Base-by-base conservation (phyloP, 2,329 filamentous ascomycete genomes). In the Apiospora arundinis region DNA sequence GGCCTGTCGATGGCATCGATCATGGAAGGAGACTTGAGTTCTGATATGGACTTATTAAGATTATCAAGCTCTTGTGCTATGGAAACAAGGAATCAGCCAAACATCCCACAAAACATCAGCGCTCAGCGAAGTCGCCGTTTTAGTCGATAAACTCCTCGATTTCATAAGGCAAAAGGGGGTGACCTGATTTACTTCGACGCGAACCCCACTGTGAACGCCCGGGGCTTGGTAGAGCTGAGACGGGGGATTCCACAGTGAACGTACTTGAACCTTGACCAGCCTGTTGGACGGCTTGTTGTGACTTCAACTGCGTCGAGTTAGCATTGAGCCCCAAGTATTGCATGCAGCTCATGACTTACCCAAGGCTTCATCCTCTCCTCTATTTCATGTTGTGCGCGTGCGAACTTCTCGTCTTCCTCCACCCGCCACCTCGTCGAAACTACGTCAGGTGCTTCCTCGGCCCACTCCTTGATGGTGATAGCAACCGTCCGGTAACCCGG, bases 401-500 rank as follows among this genome's bases (percentile, higher is more conserved):
- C 81, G 8, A 81, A 77, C 46, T 83, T 84, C 49, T 90, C 87
- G 67, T 89, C 86, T 23, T 86, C 85, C 75, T 93, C 91, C 28
- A 89, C 83, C 8, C 83, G 79, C 91, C 91, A 93, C 25, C 90
- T 85, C 16, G 84, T 83, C 11, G 81, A 76, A 66, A 92, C 88
- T 9, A 88, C 82, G 1, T 82, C 78, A 1, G 88, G 88, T 0
- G 90, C 89, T 67, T 89, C 87, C 0, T 81, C 79, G 12, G 86
- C 81, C 87, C 88, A 90, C 65, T 87, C 83, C 4, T 82, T 80
- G 11, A 90, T 82, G 16, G 86, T 83, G 1, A 82, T 85, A 2
- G 86, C 82, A 18, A 90, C 79, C 14, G 83, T 86, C 6, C 83
- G 79, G 77, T 91, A 95, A 0, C 93, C 93, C 0, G 92, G 91